phyloP scores from a whole-genome alignment of 2,329 filamentous ascomycete genomes.

The Nannizziopsis arthrosporioides region DNA sequence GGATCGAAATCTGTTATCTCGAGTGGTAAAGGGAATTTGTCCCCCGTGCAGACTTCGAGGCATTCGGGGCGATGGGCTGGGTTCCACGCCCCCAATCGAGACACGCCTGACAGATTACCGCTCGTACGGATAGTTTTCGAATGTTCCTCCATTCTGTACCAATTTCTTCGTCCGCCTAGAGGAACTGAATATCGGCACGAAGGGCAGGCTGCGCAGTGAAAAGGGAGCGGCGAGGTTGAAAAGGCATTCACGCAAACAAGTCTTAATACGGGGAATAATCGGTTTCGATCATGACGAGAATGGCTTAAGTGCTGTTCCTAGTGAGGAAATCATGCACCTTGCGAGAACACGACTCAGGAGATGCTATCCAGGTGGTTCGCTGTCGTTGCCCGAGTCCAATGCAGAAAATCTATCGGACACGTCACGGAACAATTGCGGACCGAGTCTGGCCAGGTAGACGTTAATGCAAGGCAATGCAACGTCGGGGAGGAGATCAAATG shows the following conservation, averaged over 20 bases:
- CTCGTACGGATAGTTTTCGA: conserved; percentile 1
- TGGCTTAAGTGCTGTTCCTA: background rate
- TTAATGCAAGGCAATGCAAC: background rate
- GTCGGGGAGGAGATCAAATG: too few species aligned
- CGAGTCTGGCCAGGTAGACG: conserved; percentile 12
- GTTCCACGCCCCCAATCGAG: conserved; percentile 40
- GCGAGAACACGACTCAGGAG: background rate
- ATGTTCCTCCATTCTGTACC: conserved; percentile 9
- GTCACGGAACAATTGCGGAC: conserved; percentile 12
- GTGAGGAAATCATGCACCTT: background rate
- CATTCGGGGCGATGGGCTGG: conserved; percentile 42
- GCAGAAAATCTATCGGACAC: conserved; percentile 1
- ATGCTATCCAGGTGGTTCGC: background rate
- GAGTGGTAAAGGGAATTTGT: background rate
- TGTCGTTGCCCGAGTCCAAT: background rate
- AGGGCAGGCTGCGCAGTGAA: too few species aligned
- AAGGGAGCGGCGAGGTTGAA: background rate
- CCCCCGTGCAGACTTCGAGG: background rate
- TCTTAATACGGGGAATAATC: conserved; percentile 2
- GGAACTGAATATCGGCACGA: background rate
- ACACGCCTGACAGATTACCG: conserved; percentile 5
- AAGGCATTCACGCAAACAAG: conserved; percentile 5
- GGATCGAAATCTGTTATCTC: background rate
- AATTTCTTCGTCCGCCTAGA: conserved; percentile 1
- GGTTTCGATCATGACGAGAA: conserved; percentile 10